These are phyloP conservation scores for Ophiostoma australiae DNA, from an alignment of 2,329 filamentous ascomycete genomes.

Conservation along the genomic window DNA sequence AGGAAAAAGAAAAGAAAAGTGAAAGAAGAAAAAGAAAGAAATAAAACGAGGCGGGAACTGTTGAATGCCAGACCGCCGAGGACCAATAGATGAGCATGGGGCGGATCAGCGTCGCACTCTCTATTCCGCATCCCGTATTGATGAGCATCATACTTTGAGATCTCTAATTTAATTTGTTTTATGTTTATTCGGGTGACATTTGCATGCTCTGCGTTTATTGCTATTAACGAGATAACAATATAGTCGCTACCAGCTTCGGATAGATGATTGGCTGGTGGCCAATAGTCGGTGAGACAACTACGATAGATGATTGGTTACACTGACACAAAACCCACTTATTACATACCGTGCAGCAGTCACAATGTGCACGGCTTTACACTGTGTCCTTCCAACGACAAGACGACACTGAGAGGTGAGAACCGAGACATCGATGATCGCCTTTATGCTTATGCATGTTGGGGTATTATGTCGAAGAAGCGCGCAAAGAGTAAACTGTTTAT, in stretches of 20 bases:
- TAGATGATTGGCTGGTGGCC: background rate
- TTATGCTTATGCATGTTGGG: background rate
- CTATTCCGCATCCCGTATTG: background rate
- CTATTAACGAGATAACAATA: background rate
- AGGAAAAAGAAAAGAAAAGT: background rate
- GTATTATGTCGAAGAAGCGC: background rate
- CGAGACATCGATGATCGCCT: background rate
- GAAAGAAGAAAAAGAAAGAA: background rate
- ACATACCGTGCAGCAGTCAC: background rate
- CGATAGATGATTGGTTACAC: background rate
- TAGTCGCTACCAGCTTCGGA: background rate
- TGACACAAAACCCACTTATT: background rate
- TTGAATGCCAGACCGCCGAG: constrained; percentile 2
- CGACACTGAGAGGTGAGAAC: background rate
- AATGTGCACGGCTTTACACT: background rate
- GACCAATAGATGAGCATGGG: constrained; percentile 6
- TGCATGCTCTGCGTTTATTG: background rate
- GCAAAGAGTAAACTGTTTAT: background rate
- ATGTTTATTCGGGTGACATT: background rate
- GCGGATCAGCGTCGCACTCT: background rate
- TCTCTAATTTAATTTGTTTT: background rate
- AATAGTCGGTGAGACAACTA: background rate
- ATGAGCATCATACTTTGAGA: background rate
- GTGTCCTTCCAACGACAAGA: background rate
- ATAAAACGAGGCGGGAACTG: constrained; percentile 19